A percentile compares a stretch with the other conserved stretches of the same genome.
Evolutionary conservation across 768 basidiomycete genomes (phyloP).

Genomic region (Rhizopogon salebrosus): DNA sequence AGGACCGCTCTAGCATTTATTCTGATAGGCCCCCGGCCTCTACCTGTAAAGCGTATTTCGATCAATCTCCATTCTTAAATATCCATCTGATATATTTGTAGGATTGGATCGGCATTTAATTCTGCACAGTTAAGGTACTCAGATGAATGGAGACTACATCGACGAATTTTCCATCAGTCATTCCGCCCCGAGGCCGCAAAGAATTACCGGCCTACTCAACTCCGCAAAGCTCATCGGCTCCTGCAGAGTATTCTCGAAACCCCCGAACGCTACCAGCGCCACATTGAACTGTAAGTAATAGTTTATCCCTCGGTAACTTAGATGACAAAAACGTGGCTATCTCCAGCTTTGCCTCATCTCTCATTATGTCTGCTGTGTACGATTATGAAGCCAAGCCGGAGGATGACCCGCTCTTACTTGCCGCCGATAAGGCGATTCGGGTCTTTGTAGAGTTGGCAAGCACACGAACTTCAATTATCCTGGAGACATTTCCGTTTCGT

Average conservation of each 20-base stretch:
- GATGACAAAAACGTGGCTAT: neutral
- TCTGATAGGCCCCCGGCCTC: conserved; percentile 33
- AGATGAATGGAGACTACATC: conserved; percentile 26
- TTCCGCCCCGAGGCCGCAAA: conserved; percentile 23
- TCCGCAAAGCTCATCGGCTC: conserved; percentile 24
- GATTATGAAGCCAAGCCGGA: conserved; percentile 25
- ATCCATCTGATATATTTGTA: conserved; percentile 6
- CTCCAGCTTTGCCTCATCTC: conserved; percentile 25
- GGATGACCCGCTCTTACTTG: conserved; percentile 23
- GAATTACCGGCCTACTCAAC: conserved; percentile 19
- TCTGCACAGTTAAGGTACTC: conserved; percentile 26
- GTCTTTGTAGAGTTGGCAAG: conserved; percentile 20
- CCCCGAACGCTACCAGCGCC: conserved; percentile 21
- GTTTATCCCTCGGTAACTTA: neutral
- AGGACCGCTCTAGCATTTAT: conserved; percentile 31
- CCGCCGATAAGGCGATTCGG: conserved; percentile 25
- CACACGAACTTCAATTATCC: conserved; percentile 18
- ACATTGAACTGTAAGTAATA: conserved; percentile 25
- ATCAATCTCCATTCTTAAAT: neutral
- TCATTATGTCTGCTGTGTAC: conserved; percentile 29
- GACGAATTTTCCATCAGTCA: conserved; percentile 27
- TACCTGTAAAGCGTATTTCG: conserved; percentile 18
- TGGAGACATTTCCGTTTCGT: conserved; percentile 30
- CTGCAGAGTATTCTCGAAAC: conserved; percentile 16
- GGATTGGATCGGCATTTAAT: conserved; percentile 26